A percentile compares a stretch with the other conserved stretches of the same genome.
These are phyloP conservation scores for Botrytis fragariae DNA, from an alignment of 2,329 filamentous ascomycete genomes.

Conservation along the genomic window DNA sequence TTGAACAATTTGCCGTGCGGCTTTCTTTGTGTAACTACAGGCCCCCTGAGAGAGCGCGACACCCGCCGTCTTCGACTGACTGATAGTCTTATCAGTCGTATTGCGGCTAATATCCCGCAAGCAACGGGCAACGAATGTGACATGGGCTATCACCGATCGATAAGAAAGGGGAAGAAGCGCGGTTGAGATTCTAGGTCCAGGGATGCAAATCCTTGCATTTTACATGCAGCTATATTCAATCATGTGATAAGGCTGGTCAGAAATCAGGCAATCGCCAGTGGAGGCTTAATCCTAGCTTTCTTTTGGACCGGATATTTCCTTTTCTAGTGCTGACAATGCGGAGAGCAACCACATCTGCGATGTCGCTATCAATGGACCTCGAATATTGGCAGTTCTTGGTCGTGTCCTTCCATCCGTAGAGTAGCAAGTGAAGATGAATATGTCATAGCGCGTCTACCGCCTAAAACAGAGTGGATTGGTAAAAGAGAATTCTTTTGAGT, in stretches of 20 bases:
- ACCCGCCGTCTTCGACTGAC: not conserved
- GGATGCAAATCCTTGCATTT: conserved; percentile 21
- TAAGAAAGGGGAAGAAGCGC: conserved; percentile 9
- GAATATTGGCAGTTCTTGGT: not conserved
- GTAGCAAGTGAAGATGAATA: not conserved
- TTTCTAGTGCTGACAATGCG: not conserved
- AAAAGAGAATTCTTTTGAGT: not conserved
- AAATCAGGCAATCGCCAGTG: not conserved
- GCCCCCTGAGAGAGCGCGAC: conserved; percentile 11
- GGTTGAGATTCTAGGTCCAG: conserved; percentile 9
- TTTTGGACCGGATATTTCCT: not conserved
- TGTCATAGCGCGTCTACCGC: conserved; percentile 8
- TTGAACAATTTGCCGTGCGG: conserved; percentile 16
- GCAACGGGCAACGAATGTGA: not conserved
- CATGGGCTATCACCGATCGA: not conserved
- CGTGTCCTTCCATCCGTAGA: not conserved
- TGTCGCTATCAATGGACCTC: not conserved
- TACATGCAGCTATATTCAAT: conserved; percentile 22
- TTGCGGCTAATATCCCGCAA: conserved; percentile 17
- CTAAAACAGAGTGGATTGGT: not conserved
- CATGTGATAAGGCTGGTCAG: conserved; percentile 24
- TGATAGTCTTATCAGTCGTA: conserved; percentile 2
- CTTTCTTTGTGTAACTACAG: conserved; percentile 16
- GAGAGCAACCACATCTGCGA: not conserved
- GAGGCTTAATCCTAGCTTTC: conserved; percentile 3